Percentiles rank a stretch among this genome's conserved stretches.
Conservation (phyloP, 2,329 filamentous ascomycete genomes). For the Venturia oleaginea region DNA sequence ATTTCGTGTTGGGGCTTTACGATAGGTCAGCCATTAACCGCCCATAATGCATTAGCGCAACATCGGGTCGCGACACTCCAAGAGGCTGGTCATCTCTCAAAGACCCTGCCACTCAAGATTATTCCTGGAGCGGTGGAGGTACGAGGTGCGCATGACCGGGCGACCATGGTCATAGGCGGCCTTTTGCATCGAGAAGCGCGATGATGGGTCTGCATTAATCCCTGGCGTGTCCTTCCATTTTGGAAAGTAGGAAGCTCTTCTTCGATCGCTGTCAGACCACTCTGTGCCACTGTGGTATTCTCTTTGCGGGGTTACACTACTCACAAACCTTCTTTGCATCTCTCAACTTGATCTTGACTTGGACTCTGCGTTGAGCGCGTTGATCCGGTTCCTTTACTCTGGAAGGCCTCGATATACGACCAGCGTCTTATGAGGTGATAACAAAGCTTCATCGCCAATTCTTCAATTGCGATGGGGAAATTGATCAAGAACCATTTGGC, state of each 20-base stretch:
- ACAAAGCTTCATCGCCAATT: conserved; percentile 3
- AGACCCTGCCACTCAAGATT: not conserved
- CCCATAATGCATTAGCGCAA: conserved; percentile 1
- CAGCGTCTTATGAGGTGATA: conserved; percentile 3
- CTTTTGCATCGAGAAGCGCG: not conserved
- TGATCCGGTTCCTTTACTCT: not conserved
- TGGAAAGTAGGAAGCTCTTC: not conserved
- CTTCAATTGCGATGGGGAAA: conserved; percentile 62
- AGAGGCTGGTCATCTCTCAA: not conserved
- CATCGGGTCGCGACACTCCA: not conserved
- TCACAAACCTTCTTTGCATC: not conserved
- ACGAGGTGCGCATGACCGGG: conserved; percentile 5
- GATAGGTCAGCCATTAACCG: conserved; percentile 4
- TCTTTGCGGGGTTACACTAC: conserved; percentile 2
- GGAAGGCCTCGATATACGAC: not conserved
- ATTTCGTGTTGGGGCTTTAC: not conserved
- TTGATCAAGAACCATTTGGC: conserved; percentile 99
- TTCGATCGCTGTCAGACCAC: conserved; percentile 5
- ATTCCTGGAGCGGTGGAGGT: conserved; percentile 2
- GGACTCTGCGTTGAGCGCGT: conserved; percentile 2
- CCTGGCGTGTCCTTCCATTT: not conserved
- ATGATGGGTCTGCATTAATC: not conserved
- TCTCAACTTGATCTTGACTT: not conserved
- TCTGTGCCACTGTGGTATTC: not conserved
- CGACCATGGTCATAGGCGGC: not conserved